Base-by-base conservation (phyloP, 106 monocot genomes). In the Hemerocallis citrina region DNA sequence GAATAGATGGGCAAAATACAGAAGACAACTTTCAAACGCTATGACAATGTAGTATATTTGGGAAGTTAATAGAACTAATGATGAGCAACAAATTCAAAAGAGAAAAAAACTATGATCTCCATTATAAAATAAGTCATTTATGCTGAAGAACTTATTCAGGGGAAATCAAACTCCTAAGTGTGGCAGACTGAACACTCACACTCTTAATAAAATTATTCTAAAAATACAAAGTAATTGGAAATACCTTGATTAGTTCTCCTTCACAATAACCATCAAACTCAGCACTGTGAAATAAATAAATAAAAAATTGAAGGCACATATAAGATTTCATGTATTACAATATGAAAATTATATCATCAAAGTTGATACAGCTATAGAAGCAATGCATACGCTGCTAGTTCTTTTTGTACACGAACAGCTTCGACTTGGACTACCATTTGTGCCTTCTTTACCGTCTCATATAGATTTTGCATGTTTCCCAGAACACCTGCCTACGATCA, bases 241-340 rank as follows among this genome's bases (percentile, higher is more conserved):
- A 64, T 99, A 92, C 98, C 98, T 99, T 99, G 62, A 99, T 80
- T 57, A 99, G 77, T 59, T 99, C 98, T 45, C 75, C 98, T 77
- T 99, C 88, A 66, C 98, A 99, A 41, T 99, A 99, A 52, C 98
- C 98, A 85, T 99, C 98, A 78, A 99, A 90, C 74, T 99, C 98
- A 11, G 92, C 86, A 56, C 98, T 99, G 59, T 39, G n/a, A n/a
- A n/a, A n/a, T 39, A 59, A 59, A 59, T 6, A 67, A 8, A 63
- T 76, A 30, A 42, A 55, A 39, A 51, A 64, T 12, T 25, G 6
- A 37, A 17, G 6, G 3, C 15, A 43, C 32, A 31, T 56, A 2
- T 20, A 56, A 29, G 7, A 7, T 58, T 58, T 41, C 32, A 35
- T 60, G 12, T n/a, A 48, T 55, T 21, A 30, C 5, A 14, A 23